Evolutionary conservation across 2,329 filamentous ascomycete genomes (phyloP).

Genomic region (Botryotinia calthae): DNA sequence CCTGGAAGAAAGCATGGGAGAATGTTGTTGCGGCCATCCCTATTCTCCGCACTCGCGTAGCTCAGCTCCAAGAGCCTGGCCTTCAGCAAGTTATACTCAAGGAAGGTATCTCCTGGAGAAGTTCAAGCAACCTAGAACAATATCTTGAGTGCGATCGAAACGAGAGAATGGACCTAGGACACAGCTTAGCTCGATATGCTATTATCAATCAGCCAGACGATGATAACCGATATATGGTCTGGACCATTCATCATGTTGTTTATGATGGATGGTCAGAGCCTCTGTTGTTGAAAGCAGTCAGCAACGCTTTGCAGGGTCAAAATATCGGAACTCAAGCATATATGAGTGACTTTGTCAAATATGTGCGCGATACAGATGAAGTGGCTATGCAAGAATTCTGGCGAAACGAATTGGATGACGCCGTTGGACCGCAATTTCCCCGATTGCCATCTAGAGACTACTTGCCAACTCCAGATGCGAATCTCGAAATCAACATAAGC

Average conservation of each 20-base stretch:
- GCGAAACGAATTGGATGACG: conserved; percentile 46
- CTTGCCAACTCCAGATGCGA: conserved; percentile 45
- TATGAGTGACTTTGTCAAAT: conserved; percentile 50
- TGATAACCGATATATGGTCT: conserved; percentile 45
- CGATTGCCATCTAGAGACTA: conserved; percentile 46
- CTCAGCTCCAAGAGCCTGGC: conserved; percentile 36
- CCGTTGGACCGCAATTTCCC: conserved; percentile 50
- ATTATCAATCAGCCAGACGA: conserved; percentile 24
- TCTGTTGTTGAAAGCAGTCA: conserved; percentile 36
- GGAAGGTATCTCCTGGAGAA: conserved; percentile 28
- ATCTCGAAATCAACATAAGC: conserved; percentile 44
- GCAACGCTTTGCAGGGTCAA: conserved; percentile 27
- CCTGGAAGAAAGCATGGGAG: conserved; percentile 38
- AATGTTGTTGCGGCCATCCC: conserved; percentile 31
- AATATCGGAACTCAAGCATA: conserved; percentile 34
- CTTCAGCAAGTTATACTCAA: conserved; percentile 32
- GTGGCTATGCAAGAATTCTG: conserved; percentile 44
- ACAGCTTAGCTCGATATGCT: conserved; percentile 30
- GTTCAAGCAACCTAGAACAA: conserved; percentile 29
- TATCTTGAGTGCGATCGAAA: conserved; percentile 27
- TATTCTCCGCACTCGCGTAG: conserved; percentile 41
- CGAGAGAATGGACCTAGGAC: conserved; percentile 34
- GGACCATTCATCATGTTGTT: conserved; percentile 55
- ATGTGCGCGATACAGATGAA: conserved; percentile 44
- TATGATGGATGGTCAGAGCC: conserved; percentile 55